Conservation (phyloP, 2,329 filamentous ascomycete species). For the Arthrobotrys sinensis region DNA sequence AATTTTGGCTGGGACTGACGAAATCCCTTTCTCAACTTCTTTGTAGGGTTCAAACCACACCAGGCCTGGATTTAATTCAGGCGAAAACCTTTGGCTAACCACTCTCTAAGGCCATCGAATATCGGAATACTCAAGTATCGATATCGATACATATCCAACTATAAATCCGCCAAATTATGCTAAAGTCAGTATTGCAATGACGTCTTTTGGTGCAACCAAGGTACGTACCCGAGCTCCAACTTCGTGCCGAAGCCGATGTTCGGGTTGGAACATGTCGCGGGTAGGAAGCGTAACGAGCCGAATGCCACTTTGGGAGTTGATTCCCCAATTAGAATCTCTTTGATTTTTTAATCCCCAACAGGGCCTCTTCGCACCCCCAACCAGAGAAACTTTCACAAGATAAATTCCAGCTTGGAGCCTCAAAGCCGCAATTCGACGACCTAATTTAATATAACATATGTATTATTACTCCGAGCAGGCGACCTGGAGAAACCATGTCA, state of each 20-base stretch:
- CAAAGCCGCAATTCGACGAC: not conserved
- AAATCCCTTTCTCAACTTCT: too few relatives aligned
- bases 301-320: not conserved
- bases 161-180: too few relatives aligned
- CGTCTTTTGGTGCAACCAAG: constrained; percentile 4
- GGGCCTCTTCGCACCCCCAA: not conserved
- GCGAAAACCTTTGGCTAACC: too few relatives aligned
- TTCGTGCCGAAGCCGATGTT: constrained; percentile 4
- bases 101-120: too few relatives aligned
- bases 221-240: not conserved
- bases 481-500: constrained; percentile 20
- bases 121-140: too few relatives aligned
- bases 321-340: not conserved
- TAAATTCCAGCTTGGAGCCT: not conserved
- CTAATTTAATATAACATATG: constrained; percentile 9
- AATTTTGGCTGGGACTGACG: too few relatives aligned
- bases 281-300: constrained; percentile 23
- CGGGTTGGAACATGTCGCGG: constrained; percentile 15
- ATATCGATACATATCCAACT: too few relatives aligned
- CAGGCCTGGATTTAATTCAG: too few relatives aligned
- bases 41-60: too few relatives aligned
- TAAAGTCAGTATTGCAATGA: not conserved
- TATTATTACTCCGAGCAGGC: constrained; percentile 20
- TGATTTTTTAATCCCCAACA: too few relatives aligned
- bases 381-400: not conserved